Evolutionary conservation across 306 rosid species (phyloP).

Genomic region (Quercus parvula): DNA sequence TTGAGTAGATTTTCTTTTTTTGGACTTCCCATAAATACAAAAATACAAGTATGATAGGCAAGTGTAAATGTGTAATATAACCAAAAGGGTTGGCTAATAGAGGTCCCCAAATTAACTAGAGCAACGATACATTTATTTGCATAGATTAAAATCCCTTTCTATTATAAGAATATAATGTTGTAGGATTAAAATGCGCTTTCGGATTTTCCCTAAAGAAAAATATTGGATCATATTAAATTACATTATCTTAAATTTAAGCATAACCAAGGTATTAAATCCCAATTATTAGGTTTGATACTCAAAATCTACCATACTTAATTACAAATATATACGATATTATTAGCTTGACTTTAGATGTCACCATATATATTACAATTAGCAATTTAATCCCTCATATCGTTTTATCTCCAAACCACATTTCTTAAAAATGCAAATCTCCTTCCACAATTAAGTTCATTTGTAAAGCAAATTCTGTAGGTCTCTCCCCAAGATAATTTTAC

Average conservation of each 20-base stretch:
- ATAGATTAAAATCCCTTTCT: background rate
- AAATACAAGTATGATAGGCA: no score
- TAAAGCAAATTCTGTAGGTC: background rate
- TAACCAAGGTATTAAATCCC: background rate
- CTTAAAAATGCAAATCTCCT: background rate
- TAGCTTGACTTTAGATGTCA: background rate
- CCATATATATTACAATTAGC: background rate
- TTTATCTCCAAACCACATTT: background rate
- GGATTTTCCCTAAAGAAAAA: background rate
- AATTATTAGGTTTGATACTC: background rate
- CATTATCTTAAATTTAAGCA: constrained; percentile 18
- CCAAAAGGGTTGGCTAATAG: no score
- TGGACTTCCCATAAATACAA: no score
- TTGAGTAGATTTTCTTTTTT: no score
- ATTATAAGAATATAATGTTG: background rate
- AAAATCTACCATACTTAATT: background rate
- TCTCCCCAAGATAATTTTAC: constrained; percentile 22
- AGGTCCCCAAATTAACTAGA: no score
- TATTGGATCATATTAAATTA: background rate
- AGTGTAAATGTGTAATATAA: no score
- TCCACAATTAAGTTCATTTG: background rate
- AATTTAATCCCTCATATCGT: background rate
- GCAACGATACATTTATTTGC: no score
- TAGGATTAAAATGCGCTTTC: background rate
- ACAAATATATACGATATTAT: background rate